A percentile compares a stretch with the other conserved stretches of the same genome.
These are phyloP conservation scores for Calocybe indica DNA, from an alignment of 768 basidiomycete species.

Conservation along the genomic window DNA sequence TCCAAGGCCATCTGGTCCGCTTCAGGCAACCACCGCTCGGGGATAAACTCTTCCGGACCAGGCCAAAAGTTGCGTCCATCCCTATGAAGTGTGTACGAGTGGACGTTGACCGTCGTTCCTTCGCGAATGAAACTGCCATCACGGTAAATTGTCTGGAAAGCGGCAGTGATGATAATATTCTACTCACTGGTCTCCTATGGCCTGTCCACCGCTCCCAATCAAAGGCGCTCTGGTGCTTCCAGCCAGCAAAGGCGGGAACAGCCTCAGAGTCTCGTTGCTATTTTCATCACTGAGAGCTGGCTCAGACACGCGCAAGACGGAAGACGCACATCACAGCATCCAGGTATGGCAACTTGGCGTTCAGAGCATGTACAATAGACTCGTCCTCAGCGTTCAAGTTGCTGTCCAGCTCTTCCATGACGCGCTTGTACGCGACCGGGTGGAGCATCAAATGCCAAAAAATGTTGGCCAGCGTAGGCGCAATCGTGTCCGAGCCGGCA, in stretches of 20 bases:
- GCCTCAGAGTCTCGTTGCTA: conserved; percentile 32
- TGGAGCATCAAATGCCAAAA: conserved; percentile 13
- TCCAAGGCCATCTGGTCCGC: conserved; percentile 11
- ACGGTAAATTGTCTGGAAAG: background rate
- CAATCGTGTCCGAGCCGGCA: conserved; percentile 13
- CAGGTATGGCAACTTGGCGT: conserved; percentile 9
- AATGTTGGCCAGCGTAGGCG: conserved; percentile 10
- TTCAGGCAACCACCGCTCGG: conserved; percentile 29
- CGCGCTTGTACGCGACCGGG: conserved; percentile 10
- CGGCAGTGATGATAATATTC: background rate
- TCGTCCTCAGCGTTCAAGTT: background rate
- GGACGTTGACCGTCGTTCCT: conserved; percentile 31
- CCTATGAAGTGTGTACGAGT: conserved; percentile 31
- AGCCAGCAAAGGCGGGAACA: conserved; percentile 30
- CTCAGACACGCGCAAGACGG: background rate
- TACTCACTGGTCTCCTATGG: conserved; percentile 18
- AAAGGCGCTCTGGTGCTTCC: conserved; percentile 26
- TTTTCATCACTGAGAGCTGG: background rate
- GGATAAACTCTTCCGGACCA: conserved; percentile 29
- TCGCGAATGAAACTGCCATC: conserved; percentile 30
- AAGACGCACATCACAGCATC: conserved; percentile 29
- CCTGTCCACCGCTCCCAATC: conserved; percentile 21
- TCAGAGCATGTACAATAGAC: background rate
- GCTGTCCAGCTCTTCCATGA: conserved; percentile 6
- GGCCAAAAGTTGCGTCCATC: conserved; percentile 33